Evolutionary conservation across 495 filamentous ascomycete genomes (phyloP).

Genomic region (Aspergillus nanangensis): DNA sequence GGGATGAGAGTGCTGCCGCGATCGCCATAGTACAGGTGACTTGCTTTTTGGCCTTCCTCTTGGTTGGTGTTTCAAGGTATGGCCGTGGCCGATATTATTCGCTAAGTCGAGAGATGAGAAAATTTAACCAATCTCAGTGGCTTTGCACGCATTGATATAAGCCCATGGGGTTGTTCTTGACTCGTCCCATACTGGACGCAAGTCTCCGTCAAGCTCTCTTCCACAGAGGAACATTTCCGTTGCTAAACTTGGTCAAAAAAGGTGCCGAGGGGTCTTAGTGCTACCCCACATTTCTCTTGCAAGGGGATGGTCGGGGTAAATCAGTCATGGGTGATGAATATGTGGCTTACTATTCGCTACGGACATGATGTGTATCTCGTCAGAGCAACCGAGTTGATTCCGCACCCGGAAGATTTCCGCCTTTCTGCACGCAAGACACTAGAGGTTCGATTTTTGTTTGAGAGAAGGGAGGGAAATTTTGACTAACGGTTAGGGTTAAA

Average conservation of each 20-base stretch:
- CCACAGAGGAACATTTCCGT: conserved; percentile 20
- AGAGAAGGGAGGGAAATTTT: no score
- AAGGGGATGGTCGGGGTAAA: background rate
- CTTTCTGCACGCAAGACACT: no score
- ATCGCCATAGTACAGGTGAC: conserved; percentile 25
- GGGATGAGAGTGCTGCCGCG: conserved; percentile 15
- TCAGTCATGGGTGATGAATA: background rate
- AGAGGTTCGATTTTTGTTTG: no score
- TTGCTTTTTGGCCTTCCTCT: no score
- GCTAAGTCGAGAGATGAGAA: no score
- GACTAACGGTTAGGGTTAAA: no score
- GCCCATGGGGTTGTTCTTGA: no score
- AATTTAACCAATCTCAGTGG: no score
- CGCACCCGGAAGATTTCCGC: conserved; percentile 19
- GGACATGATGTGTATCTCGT: background rate
- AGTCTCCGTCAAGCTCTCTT: background rate
- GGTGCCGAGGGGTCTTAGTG: background rate
- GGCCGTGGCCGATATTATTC: no score
- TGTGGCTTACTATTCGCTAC: conserved; percentile 1
- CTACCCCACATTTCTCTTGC: conserved; percentile 15
- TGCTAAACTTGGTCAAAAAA: background rate
- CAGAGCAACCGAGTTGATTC: conserved; percentile 9
- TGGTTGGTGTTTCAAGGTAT: no score
- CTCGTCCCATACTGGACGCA: background rate
- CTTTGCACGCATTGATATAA: no score